Base-by-base conservation (phyloP, 73 alveolate species). In the Stentor coeruleus region DNA sequence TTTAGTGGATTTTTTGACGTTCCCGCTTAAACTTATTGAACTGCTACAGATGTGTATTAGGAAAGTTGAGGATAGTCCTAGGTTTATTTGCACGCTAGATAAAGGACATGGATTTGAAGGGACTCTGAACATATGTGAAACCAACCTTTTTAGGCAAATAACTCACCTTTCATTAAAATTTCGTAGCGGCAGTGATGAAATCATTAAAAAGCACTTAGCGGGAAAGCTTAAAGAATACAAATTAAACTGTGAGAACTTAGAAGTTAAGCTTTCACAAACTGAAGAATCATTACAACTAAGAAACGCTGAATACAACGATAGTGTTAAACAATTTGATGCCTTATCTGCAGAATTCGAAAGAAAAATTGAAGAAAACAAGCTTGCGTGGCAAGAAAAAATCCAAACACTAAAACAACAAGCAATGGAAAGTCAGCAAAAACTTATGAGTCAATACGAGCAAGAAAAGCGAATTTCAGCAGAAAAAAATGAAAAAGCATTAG, bases 101-200 rank as follows among this genome's bases (percentile, higher is more conserved):
- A 15, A 35, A 20, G 72, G 15, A 30, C 11, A n/a, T 59, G 20
- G 66, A 0, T 38, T 40, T 66, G 94, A 88, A 49, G 87, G 87
- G 35, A 35, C 80, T 26, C 59, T 88, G 37, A 15, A 41, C 39
- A 42, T 88, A 39, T 57, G 72, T 20, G 91, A 88, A 57, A 38
- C 58, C 55, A 88, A 88, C 74, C 38, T 82, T 55, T 84, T 76
- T 81, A 55, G 79, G 58, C 79, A 77, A 30, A 26, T 79, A 31
- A 35, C 82, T 14, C 84, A 58, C 37, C 37, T 88, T 3, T 4
- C 57, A 20, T 88, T 88, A 2, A 38, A 66, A 20, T 3, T 84
- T 35, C 59, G 74, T 33, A n/a, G 83, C 39, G 94, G 91, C 38
- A 85, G 77, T 60, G 94, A 88, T 60, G 91, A 88, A 81, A 39